Conservation (phyloP, 305 asterid species). For the Solanum aculeatissimum region DNA sequence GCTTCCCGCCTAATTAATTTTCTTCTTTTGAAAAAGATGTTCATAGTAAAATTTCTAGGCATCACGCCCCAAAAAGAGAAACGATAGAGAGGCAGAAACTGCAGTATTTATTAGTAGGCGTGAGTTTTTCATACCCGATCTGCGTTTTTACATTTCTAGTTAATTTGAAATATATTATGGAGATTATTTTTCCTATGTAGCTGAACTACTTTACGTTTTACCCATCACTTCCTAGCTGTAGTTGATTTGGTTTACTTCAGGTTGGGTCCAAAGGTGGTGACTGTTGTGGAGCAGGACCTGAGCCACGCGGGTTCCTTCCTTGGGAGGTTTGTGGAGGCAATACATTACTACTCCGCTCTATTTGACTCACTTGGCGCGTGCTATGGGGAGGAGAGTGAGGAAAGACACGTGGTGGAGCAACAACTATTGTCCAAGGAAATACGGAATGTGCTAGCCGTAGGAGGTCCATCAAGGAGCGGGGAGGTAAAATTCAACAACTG, state of each 20-base stretch:
- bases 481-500: constrained; percentile 74
- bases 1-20: not conserved
- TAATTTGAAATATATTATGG: no score
- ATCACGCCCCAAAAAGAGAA: not conserved
- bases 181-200: no score
- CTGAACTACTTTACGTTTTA: not conserved
- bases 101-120: no score
- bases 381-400: constrained; percentile 93
- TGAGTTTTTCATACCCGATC: no score
- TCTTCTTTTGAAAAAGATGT: not conserved
- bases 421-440: constrained; percentile 87
- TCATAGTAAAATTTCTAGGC: not conserved
- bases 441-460: constrained; percentile 60
- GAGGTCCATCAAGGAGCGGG: constrained; percentile 73
- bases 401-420: constrained; percentile 90
- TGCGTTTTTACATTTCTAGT: no score
- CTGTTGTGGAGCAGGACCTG: constrained; percentile 91
- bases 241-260: constrained; percentile 19
- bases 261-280: constrained; percentile 87
- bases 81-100: not conserved
- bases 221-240: not conserved
- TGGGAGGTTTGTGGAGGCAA: constrained; percentile 94
- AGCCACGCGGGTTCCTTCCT: constrained; percentile 86
- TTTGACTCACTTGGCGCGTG: constrained; percentile 93
- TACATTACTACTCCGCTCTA: constrained; percentile 91